Base-by-base conservation (phyloP, 169 alveolate genomes). In the Plasmodium reichenowi region DNA sequence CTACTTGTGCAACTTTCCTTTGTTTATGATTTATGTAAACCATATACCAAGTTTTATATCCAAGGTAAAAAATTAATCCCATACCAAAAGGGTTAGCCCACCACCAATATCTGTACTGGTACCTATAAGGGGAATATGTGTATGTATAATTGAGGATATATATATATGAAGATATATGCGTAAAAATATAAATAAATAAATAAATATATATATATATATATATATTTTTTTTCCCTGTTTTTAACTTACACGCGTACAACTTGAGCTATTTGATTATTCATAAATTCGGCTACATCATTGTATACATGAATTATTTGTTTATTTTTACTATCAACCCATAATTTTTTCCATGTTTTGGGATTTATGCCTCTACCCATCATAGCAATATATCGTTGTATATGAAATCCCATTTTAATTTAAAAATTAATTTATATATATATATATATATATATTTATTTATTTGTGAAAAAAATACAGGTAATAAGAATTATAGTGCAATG, bases 51-150 rank as follows among this genome's bases (percentile, higher is more conserved):
- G 90, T 80, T 89, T 95, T 95, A 93, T 95, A 95, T 56, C 90
- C 90, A 48, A 94, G 94, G 93, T 93, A 95, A 92, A 94, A 89
- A 52, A 94, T 91, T 48, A 95, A 95, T 10, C 97, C 97, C 88
- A 95, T 94, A 24, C 97, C 97, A 26, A 95, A 94, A 26, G 97
- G 97, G 85, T 95, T 95, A 24, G 96, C 96, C 97, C 97, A 95
- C 97, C 97, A 95, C 97, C 97, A 95, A 74, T 93, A 92, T 48
- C 97, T 93, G 86, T 95, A 95, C 83, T 94, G 96, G 66, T 80
- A 80, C 62, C 90, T 80, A 56, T 56, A 59, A 38, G 22, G 38
- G 24, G 54, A 78, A 68, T 63, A 24, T n/a, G 22, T 59, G 22
- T 26, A 70, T 17, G 7, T n/a, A 48, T n/a, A 20, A 15, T 68